phyloP scores from a whole-genome alignment of 164 flowering plant species.

The Macadamia integrifolia region DNA sequence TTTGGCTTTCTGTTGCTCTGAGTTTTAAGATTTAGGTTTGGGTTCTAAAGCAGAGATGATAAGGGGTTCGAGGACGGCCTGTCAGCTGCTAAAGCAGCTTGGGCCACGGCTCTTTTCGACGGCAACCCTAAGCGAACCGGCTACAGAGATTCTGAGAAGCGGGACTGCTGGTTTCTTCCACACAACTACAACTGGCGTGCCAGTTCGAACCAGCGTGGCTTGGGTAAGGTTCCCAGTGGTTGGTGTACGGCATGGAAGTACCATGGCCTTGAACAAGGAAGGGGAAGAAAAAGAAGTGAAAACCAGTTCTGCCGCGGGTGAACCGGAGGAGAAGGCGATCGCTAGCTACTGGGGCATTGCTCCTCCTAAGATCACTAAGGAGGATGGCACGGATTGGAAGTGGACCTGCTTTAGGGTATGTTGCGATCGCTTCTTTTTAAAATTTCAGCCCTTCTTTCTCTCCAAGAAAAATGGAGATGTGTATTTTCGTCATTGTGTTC shows the following conservation, averaged over 20 bases:
- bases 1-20: too few relatives aligned
- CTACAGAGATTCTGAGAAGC: background rate
- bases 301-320: constrained; percentile 10
- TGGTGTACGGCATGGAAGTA: constrained; percentile 10
- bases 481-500: background rate
- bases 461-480: background rate
- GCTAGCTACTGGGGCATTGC: constrained; percentile 61
- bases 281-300: constrained; percentile 18
- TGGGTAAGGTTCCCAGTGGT: constrained; percentile 10
- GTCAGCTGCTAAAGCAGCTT: constrained; percentile 11
- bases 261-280: constrained; percentile 22
- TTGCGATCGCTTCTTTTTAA: background rate
- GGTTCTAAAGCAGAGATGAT: background rate
- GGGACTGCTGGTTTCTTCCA: constrained; percentile 5
- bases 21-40: too few relatives aligned
- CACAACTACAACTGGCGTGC: background rate
- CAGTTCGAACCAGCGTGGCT: constrained; percentile 4
- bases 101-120: constrained; percentile 20
- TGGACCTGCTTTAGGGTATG: constrained; percentile 45
- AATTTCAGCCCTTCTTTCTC: background rate
- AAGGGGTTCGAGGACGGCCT: constrained; percentile 10
- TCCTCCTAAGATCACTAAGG: constrained; percentile 34
- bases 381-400: constrained; percentile 45
- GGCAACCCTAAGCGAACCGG: background rate
- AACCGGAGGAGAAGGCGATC: constrained; percentile 17